Evolutionary conservation across 2,329 filamentous ascomycete species (phyloP).

Genomic region (Nectriaceae sp.): DNA sequence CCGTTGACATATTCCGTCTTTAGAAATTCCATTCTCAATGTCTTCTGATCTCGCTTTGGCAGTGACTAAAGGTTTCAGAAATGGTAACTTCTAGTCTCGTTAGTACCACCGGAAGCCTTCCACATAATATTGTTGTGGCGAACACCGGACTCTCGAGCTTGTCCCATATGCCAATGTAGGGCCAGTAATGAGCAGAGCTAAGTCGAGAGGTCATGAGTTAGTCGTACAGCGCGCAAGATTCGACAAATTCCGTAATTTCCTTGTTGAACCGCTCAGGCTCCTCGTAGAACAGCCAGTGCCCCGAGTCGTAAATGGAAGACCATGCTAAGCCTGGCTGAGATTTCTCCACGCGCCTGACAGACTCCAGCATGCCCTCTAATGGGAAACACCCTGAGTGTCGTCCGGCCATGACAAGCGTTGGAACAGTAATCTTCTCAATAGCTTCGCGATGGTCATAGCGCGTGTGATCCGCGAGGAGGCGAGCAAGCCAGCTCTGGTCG

Average conservation of each 20-base stretch:
- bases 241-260: conserved; percentile 24
- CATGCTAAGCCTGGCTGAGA: conserved; percentile 19
- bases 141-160: no score
- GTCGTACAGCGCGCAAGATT: no score
- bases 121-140: no score
- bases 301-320: conserved; percentile 25
- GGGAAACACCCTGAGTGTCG: conserved; percentile 28
- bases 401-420: conserved; percentile 29
- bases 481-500: conserved; percentile 28
- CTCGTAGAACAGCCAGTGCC: conserved; percentile 31
- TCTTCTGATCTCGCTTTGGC: no score
- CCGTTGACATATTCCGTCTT: no score
- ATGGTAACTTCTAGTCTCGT: no score
- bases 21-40: no score
- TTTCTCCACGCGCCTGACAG: conserved; percentile 22
- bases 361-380: conserved; percentile 29
- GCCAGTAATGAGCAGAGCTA: no score
- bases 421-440: conserved; percentile 25
- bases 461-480: conserved; percentile 28
- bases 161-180: no score
- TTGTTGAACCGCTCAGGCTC: conserved; percentile 27
- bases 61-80: no score
- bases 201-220: no score
- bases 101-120: no score
- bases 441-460: conserved; percentile 29